phyloP scores from a whole-genome alignment of 352 stramenopile species.

The Phytophthora macrochlamydospora region DNA sequence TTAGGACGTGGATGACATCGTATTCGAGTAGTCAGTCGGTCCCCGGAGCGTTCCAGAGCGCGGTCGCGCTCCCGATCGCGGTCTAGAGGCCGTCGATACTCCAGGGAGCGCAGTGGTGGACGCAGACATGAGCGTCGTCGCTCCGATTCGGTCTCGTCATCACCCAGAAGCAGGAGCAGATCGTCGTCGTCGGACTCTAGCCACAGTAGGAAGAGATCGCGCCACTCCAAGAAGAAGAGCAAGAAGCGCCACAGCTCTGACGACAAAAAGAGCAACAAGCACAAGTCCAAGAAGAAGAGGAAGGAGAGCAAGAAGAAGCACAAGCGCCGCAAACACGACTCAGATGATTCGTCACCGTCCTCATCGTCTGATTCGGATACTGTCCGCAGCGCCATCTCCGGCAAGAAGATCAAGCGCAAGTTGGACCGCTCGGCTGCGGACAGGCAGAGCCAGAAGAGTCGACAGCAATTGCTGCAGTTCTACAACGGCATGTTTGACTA shows the following conservation, averaged over 20 bases:
- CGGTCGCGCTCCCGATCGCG: constrained; percentile 25
- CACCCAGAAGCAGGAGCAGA: constrained; percentile 30
- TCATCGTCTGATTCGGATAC: constrained; percentile 73
- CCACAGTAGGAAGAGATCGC: constrained; percentile 29
- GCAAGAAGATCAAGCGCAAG: constrained; percentile 89
- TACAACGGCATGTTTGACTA: constrained; percentile 90
- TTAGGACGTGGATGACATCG: constrained; percentile 29
- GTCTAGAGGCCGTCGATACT: too few relatives aligned
- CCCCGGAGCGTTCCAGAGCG: constrained; percentile 29
- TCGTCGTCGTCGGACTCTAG: constrained; percentile 31
- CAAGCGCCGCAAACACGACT: constrained; percentile 29
- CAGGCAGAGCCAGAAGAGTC: constrained; percentile 70
- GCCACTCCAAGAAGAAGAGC: constrained; percentile 43
- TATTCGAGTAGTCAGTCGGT: constrained; percentile 29
- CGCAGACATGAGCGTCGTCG: constrained; percentile 28
- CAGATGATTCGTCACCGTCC: constrained; percentile 36
- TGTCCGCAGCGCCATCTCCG: constrained; percentile 79
- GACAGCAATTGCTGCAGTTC: constrained; percentile 83
- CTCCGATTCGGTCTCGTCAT: constrained; percentile 23
- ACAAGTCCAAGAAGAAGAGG: constrained; percentile 47
- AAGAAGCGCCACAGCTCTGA: constrained; percentile 44
- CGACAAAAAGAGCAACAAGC: constrained; percentile 41
- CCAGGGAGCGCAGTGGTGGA: constrained; percentile 17
- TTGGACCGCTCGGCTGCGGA: constrained; percentile 62
- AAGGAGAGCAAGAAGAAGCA: constrained; percentile 47